A percentile compares a stretch with the other conserved stretches of the same genome.
phyloP scores from a whole-genome alignment of 1,284 basidiomycete genomes.

The Sporisorium reilianum region DNA sequence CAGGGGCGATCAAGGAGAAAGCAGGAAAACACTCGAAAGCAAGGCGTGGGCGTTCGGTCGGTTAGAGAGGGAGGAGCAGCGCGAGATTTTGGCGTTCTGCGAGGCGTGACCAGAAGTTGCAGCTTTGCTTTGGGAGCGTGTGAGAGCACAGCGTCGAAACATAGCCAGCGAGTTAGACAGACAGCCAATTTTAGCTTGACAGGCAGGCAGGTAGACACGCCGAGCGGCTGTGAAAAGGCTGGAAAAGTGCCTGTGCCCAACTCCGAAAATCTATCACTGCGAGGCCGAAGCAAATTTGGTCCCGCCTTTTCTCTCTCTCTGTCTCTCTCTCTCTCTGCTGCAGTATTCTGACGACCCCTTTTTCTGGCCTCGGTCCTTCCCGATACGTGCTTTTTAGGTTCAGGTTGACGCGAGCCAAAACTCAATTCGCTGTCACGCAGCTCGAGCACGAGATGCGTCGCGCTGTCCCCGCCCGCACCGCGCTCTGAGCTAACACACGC shows the following conservation, averaged over 20 bases:
- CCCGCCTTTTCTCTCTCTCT: not conserved
- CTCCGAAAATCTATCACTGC: not conserved
- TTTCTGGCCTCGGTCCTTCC: not conserved
- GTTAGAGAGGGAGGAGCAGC: not conserved
- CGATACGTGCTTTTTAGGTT: not conserved
- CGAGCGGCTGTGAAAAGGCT: not conserved
- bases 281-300: not conserved
- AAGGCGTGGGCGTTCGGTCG: constrained; percentile 6
- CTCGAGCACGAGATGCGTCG: not conserved
- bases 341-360: not conserved
- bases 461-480: too few species aligned
- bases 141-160: not conserved
- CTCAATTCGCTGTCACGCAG: not conserved
- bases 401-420: not conserved
- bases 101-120: constrained; percentile 7
- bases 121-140: not conserved
- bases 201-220: not conserved
- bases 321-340: not conserved
- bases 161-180: not conserved
- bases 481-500: too few species aligned
- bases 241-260: not conserved
- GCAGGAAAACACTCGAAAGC: not conserved
- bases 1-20: not conserved
- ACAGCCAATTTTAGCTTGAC: not conserved
- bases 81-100: constrained; percentile 2